Evolutionary conservation across 805 yeast species (phyloP), one percentile per base, ranked within the genome.

Genomic region (Candida vartiovaarae): DNA sequence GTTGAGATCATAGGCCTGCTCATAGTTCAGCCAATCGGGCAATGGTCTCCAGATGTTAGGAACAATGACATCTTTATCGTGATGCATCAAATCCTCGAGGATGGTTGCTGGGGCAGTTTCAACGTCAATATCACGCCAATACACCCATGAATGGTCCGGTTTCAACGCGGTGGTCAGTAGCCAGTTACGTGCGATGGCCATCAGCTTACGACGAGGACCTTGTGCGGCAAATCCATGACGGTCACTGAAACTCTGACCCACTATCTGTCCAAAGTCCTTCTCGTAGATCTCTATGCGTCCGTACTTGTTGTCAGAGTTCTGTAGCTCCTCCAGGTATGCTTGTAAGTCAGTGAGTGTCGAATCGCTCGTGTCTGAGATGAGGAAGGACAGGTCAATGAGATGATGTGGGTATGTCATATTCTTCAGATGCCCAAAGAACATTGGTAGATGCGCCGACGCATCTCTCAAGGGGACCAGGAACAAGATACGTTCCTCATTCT

Each of bases 41-140:
- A 84, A 65, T 1, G 95, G 95, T 63, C 95, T 72, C 95, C 95
- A 87, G 41, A 87, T 90, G 58, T 87, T 91, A 15, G 98, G 98
- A 15, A 91, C 97, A 41, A 91, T 87, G 28, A 91, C 93, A 61
- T 91, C 98, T 59, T 76, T 78, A 61, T 84, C 80, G 63, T 88
- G 96, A 55, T 78, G 84, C 97, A 91, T 91, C 55, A 90, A 69
- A 64, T 90, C 97, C 64, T 90, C 96, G 49, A 90, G 64, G 48
- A 90, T 78, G 1, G 96, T 82, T 1, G 81, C 73, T 4, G 96
- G 95, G 29, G 84, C 79, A 0, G 90, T 81, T 61, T 90, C 96
- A n/a, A 91, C 95, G 64, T 91, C 98, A 9, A 93, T 96, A 67
- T 91, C 98, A 64, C 98, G 73, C 98, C 98, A 91, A 63, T 90